Percentiles rank a stretch among this genome's conserved stretches.
Conservation (phyloP, 345 rosid species). For the Populus alba region DNA sequence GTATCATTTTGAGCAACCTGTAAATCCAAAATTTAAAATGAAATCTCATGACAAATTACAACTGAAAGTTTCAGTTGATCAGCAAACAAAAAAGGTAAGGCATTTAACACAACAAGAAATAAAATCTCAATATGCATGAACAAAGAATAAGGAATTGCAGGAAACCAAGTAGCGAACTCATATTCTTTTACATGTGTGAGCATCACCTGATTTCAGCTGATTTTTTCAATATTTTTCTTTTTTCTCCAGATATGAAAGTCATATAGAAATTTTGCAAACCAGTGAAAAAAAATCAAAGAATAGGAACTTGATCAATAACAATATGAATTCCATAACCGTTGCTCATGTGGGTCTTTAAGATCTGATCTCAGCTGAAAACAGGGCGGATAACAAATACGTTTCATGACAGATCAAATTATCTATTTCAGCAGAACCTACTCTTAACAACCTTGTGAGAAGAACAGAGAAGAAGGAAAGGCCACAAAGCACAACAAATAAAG, state of each 20-base stretch:
- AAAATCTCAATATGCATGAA: not conserved
- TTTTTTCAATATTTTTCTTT: not conserved
- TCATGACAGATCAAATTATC: not conserved
- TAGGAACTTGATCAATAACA: not conserved
- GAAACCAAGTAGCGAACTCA: not conserved
- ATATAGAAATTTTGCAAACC: not conserved
- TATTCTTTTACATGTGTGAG: not conserved
- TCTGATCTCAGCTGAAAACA: not conserved
- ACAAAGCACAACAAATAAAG: not conserved
- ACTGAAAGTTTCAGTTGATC: slow-evolving; percentile 10
- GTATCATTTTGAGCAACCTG: slow-evolving; percentile 62
- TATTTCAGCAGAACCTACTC: not conserved
- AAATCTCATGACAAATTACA: slow-evolving; percentile 31
- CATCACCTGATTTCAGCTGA: not conserved
- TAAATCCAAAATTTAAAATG: slow-evolving; percentile 38
- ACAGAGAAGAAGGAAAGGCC: not conserved
- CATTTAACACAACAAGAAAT: not conserved
- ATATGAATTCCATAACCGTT: not conserved
- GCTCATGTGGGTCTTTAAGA: not conserved
- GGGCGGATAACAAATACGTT: not conserved
- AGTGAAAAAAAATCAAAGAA: not conserved
- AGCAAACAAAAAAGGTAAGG: not conserved
- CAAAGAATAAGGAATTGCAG: not conserved
- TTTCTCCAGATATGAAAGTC: not conserved
- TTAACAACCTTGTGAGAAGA: not conserved